Percentiles rank a stretch among this genome's conserved stretches.
These are phyloP conservation scores for Calonectria pteridis DNA, from an alignment of 2,329 filamentous ascomycete species.

Conservation along the genomic window DNA sequence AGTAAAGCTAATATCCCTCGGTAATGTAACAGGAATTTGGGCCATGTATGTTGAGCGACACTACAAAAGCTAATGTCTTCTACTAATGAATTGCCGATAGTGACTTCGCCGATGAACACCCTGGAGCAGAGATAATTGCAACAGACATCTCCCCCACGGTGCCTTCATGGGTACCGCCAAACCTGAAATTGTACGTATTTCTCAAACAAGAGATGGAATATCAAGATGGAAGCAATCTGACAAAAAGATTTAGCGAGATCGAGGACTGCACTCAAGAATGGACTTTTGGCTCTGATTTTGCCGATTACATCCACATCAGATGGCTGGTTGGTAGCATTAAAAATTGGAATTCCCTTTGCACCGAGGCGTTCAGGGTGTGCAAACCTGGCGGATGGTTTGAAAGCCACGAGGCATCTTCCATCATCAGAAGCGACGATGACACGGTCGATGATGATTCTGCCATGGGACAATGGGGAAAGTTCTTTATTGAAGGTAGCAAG, in stretches of 20 bases:
- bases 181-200: slow-evolving; percentile 56
- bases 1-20: background rate
- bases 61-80: accelerated
- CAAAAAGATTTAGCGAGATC: slow-evolving; percentile 18
- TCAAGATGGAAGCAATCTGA: background rate
- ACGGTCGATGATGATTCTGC: slow-evolving; percentile 43
- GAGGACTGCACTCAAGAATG: slow-evolving; percentile 49
- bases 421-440: slow-evolving; percentile 46
- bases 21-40: slow-evolving; percentile 54
- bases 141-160: slow-evolving; percentile 70
- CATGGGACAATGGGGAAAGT: slow-evolving; percentile 45
- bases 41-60: slow-evolving; percentile 53
- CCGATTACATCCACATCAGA: slow-evolving; percentile 72
- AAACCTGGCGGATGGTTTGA: slow-evolving; percentile 65
- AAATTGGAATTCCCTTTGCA: slow-evolving; percentile 67
- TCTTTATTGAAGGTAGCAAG: slow-evolving; percentile 47
- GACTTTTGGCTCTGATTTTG: slow-evolving; percentile 50
- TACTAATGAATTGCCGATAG: slow-evolving; percentile 48
- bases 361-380: slow-evolving; percentile 64
- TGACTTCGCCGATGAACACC: slow-evolving; percentile 60
- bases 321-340: slow-evolving; percentile 67
- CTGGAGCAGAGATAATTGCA: slow-evolving; percentile 59
- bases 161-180: slow-evolving; percentile 60
- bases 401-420: slow-evolving; percentile 46
- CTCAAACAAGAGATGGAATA: accelerated